Evolutionary conservation across 306 rosid genomes (phyloP).

Genomic region (Spatholobus suberectus): DNA sequence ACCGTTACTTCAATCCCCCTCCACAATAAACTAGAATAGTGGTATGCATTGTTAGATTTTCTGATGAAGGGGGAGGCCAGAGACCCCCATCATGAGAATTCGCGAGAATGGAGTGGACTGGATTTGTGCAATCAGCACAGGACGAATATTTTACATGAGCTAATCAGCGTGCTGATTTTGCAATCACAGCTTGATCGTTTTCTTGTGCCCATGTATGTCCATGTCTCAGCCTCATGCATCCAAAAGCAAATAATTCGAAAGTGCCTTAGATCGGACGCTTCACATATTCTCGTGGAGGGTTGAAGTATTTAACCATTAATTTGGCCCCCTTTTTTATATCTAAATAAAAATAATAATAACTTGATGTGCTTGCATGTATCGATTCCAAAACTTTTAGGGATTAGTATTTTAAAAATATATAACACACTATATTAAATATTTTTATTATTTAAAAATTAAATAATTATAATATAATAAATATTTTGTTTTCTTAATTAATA

Average conservation of each 20-base stretch:
- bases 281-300: not conserved
- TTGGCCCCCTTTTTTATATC: not conserved
- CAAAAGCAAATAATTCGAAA: not conserved
- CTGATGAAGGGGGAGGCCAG: not conserved
- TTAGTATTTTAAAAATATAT: not conserved
- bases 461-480: too few species aligned
- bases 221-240: slow-evolving; percentile 1
- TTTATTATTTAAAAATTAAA: too few species aligned
- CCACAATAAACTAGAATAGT: not conserved
- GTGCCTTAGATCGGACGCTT: slow-evolving; percentile 22
- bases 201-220: not conserved
- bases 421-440: too few species aligned
- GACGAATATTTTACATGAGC: not conserved
- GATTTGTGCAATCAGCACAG: slow-evolving; percentile 13
- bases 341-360: not conserved
- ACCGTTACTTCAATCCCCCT: not conserved
- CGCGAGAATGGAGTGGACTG: not conserved
- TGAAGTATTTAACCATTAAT: not conserved
- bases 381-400: not conserved
- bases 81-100: not conserved
- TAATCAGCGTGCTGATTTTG: slow-evolving; percentile 18
- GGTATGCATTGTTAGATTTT: not conserved
- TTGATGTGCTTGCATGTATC: not conserved
- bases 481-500: too few species aligned
- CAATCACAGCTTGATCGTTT: slow-evolving; percentile 27